Base-by-base conservation (phyloP, 75 land plant species). In the Isoetes taiwanensis region DNA sequence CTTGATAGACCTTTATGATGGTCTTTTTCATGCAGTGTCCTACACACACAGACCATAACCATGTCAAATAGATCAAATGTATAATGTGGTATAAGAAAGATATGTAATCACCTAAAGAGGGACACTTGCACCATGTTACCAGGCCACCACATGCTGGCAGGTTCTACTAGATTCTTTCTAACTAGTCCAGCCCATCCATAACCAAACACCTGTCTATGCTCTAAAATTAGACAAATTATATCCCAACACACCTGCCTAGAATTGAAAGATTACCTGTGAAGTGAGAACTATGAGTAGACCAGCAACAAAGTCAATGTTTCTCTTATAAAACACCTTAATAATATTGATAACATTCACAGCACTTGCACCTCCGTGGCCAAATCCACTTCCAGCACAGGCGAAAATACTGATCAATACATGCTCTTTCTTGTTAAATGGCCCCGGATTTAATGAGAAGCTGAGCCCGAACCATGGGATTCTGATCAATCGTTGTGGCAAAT, bases 321-420 rank as follows among this genome's bases (percentile, higher is more conserved):
- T 61, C 19, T 69, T 58, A 57, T 90, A 90, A 57, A 90, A 86
- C 10, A 84, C 87, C 57, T 77, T 86, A 20, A 86, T 73, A 21
- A 77, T 78, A 58, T 67, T 66, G 32, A 86, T 30, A 8, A 90
- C 75, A 30, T 58, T 35, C 6, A 77, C 62, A 12, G 93, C 91
- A 59, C 79, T 76, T 28, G 75, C 81, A 26, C 69, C 54, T 16
- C 64, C 42, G 35, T 72, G 62, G 16, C 63, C 73, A 16, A 57
- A 57, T 2, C 39, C 37, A 14, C 20, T 26, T 20, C 93, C 96
- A 26, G 79, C 63, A 46, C 66, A 75, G 34, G 96, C 93, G 38
- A 86, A 86, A 26, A 82, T 80, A 58, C 86, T 81, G 64, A 89
- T 85, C 34, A 81, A 66, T n/a, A 76, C 91, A 63, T 89, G 96